Evolutionary conservation across 1,139 yeast species (phyloP).

Genomic region (Casaregolazyma lundiana): DNA sequence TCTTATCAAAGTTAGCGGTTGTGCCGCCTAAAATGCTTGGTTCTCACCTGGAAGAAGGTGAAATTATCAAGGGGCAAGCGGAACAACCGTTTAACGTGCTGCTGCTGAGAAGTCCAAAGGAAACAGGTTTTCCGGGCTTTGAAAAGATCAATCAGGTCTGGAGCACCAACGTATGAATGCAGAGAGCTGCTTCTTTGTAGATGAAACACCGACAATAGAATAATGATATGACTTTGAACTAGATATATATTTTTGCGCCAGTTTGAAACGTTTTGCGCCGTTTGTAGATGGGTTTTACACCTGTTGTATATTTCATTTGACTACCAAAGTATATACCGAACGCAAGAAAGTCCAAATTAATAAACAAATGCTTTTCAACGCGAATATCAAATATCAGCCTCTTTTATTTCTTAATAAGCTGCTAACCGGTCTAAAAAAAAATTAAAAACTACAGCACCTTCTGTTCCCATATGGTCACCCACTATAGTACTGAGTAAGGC

Average conservation of each 20-base stretch:
- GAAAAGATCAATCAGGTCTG: slow-evolving; percentile 11
- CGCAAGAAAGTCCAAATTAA: too few relatives aligned
- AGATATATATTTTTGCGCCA: too few relatives aligned
- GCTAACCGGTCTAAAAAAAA: too few relatives aligned
- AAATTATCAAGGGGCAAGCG: slow-evolving; percentile 20
- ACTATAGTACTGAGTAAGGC: slow-evolving; percentile 1
- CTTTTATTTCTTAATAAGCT: too few relatives aligned
- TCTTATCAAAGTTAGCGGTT: slow-evolving; percentile 63
- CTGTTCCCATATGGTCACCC: slow-evolving; percentile 2
- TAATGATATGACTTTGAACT: neutral
- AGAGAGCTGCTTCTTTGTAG: neutral
- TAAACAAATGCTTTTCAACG: too few relatives aligned
- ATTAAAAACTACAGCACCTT: slow-evolving; percentile 1
- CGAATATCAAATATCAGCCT: too few relatives aligned
- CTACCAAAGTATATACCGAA: too few relatives aligned
- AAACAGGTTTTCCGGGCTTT: slow-evolving; percentile 17
- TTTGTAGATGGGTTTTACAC: too few relatives aligned
- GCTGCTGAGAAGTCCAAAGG: slow-evolving; percentile 23
- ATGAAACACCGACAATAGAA: neutral
- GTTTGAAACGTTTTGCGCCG: too few relatives aligned
- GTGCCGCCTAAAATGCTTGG: slow-evolving; percentile 42
- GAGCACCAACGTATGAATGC: slow-evolving; percentile 4
- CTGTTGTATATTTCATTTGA: too few relatives aligned
- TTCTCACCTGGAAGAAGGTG: slow-evolving; percentile 25
- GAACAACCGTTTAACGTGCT: slow-evolving; percentile 22